These are phyloP conservation scores for Amauroascus verrucosus DNA, from an alignment of 2,329 filamentous ascomycete species.

Conservation along the genomic window DNA sequence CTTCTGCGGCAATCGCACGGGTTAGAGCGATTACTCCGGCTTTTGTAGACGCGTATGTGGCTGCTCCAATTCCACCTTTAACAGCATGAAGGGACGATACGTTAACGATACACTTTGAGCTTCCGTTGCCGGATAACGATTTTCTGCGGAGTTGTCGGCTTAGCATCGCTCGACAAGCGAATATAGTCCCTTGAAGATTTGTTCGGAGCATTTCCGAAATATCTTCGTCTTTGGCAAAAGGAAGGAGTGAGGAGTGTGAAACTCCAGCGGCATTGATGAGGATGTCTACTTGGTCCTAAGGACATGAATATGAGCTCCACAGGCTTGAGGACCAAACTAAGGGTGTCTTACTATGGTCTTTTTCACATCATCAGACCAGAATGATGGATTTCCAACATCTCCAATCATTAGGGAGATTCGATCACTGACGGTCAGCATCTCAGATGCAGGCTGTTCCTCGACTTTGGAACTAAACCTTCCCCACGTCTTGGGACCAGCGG, in stretches of 20 bases:
- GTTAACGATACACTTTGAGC: constrained; percentile 68
- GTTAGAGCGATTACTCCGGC: constrained; percentile 60
- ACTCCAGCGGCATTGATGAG: constrained; percentile 75
- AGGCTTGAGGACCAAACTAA: not conserved
- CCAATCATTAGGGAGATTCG: constrained; percentile 24
- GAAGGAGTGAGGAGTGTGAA: constrained; percentile 54
- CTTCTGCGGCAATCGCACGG: constrained; percentile 26
- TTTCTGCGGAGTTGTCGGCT: constrained; percentile 26
- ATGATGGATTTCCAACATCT: constrained; percentile 24
- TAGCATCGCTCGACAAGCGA: constrained; percentile 32
- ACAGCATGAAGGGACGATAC: constrained; percentile 64
- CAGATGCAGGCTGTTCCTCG: not conserved
- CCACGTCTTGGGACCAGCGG: not conserved
- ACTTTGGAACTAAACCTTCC: not conserved
- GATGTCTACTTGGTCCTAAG: constrained; percentile 40
- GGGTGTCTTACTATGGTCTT: constrained; percentile 28
- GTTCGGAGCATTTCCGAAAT: constrained; percentile 53
- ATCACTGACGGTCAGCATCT: constrained; percentile 1
- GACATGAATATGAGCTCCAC: not conserved
- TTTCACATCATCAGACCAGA: constrained; percentile 28
- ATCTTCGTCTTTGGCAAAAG: constrained; percentile 41
- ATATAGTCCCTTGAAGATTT: constrained; percentile 50
- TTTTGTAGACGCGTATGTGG: constrained; percentile 69
- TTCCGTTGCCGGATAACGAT: constrained; percentile 17
- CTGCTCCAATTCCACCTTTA: constrained; percentile 59